Conservation (phyloP, 306 rosid species). For the Chamaecrista fasciculata region DNA sequence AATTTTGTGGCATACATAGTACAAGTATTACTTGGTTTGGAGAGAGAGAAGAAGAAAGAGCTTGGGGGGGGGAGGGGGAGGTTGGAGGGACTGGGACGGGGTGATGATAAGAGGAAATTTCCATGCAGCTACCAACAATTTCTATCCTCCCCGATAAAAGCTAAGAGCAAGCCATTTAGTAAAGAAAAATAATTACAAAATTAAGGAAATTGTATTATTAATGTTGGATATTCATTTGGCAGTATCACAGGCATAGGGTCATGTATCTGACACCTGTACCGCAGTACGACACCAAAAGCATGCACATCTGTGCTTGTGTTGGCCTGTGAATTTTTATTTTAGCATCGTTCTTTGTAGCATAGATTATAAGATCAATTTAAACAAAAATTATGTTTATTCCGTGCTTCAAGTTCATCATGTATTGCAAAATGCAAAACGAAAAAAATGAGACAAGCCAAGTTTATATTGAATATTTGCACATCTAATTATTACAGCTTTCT, state of each 20-base stretch:
- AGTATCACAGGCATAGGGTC: not conserved
- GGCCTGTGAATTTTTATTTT: constrained; percentile 2
- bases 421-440: constrained; percentile 19
- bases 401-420: not conserved
- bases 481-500: constrained; percentile 58
- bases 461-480: constrained; percentile 4
- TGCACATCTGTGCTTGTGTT: not conserved
- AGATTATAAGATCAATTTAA: not conserved
- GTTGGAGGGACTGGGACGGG: no score
- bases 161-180: not conserved
- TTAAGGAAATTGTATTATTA: not conserved
- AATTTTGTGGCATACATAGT: not conserved
- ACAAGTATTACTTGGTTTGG: no score
- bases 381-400: constrained; percentile 2
- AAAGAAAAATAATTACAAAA: constrained; percentile 11
- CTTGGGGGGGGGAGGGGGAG: no score
- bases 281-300: not conserved
- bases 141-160: no score
- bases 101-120: constrained; percentile 3
- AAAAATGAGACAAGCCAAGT: constrained; percentile 14
- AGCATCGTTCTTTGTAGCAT: constrained; percentile 13
- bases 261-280: not conserved
- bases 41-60: no score
- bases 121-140: no score
- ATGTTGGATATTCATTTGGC: not conserved